Base-by-base conservation (phyloP, 192 early-diverging fungal genomes). In the Phlyctochytrium bullatum region DNA sequence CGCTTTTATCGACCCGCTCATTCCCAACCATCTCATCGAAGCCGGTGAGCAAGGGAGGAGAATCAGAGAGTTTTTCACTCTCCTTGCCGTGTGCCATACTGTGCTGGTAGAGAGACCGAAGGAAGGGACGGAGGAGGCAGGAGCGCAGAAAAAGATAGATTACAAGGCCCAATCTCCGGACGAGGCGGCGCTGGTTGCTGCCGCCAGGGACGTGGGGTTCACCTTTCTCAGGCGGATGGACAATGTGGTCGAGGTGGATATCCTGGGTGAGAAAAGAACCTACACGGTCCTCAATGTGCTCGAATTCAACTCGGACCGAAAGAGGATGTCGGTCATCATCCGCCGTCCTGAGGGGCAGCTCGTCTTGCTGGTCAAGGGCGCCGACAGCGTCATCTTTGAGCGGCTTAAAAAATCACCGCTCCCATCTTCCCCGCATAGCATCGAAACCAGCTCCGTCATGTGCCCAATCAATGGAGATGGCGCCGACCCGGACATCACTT, bases 151-250 rank as follows among this genome's bases (percentile, higher is more conserved):
- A 47, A 34, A 61, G 3, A 85, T 94, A n/a, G 88, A 89, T 36
- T 99, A 99, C 83, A 90, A 93, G 74, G 94, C 97, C 0, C 92
- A 96, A 76, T 91, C 89, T 10, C 97, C 97, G 2, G 97, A 99
- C 71, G 97, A 99, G 72, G 92, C 93, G 0, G 95, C 97, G 1
- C 78, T 99, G 40, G 94, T 99, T 0, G 81, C 88, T 3, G 91
- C 93, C 2, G 94, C 94, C 0, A 82, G 91, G 36, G 91, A 95
- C 69, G 80, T 94, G 2, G 95, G 95, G 0, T 94, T 97, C 71
- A 78, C 80, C 0, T 97, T 94, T 72, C 32, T 94, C 61, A 82
- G 86, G 23, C 88, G 93, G 10, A 81, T 83, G 17, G 81, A 90
- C 24, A 89, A 94, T 34, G 80, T 76, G 6, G 70, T 96, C 17